Evolutionary conservation across 164 flowering plant species (phyloP).

Genomic region (Tetrastigma voinierianum): DNA sequence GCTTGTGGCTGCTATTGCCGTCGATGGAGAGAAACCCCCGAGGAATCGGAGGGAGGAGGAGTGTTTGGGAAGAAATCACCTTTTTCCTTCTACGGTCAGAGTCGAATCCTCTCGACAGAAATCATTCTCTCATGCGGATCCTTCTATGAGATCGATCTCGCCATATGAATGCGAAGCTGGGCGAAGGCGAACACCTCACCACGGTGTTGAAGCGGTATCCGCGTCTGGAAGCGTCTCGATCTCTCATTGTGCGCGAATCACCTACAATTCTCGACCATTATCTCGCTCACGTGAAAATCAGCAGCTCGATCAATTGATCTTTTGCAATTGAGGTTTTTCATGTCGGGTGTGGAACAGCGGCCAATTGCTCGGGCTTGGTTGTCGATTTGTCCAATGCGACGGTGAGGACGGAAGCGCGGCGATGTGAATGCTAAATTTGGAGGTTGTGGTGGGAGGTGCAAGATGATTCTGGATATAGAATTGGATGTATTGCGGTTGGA

Average conservation of each 20-base stretch:
- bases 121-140: slow-evolving; percentile 49
- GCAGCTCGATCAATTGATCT: slow-evolving; percentile 52
- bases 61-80: too few species aligned
- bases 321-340: slow-evolving; percentile 58
- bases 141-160: slow-evolving; percentile 44
- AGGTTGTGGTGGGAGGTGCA: slow-evolving; percentile 77
- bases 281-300: slow-evolving; percentile 29
- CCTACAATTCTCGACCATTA: slow-evolving; percentile 38
- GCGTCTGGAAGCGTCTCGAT: slow-evolving; percentile 40
- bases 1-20: too few species aligned
- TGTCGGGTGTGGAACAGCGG: slow-evolving; percentile 46
- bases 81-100: too few species aligned
- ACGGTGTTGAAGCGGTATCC: slow-evolving; percentile 52
- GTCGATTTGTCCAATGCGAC: slow-evolving; percentile 76
- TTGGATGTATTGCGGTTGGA: slow-evolving; percentile 89
- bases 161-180: slow-evolving; percentile 43
- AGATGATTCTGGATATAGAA: slow-evolving; percentile 68
- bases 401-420: slow-evolving; percentile 69
- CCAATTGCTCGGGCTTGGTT: slow-evolving; percentile 49
- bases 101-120: slow-evolving; percentile 48
- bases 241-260: slow-evolving; percentile 59
- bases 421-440: slow-evolving; percentile 67
- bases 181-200: slow-evolving; percentile 40
- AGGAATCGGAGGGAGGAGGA: too few species aligned
- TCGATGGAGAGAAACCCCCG: too few species aligned